Conservation (phyloP, 2,329 filamentous ascomycete genomes). For the Tolypocladium guangdongense region DNA sequence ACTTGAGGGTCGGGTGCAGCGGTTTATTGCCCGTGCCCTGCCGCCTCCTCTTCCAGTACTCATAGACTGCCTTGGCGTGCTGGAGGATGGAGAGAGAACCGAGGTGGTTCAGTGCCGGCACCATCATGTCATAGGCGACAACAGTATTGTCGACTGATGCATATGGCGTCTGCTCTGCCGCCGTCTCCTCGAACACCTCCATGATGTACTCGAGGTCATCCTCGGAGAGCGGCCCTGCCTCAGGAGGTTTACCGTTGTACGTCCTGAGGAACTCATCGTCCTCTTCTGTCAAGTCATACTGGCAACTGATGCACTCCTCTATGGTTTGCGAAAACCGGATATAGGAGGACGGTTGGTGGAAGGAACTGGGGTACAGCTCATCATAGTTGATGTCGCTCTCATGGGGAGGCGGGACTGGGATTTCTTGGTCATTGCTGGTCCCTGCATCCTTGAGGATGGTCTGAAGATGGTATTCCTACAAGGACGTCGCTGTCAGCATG, state of each 20-base stretch:
- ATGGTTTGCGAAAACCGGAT: slow-evolving; percentile 98
- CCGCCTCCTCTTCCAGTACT: slow-evolving; percentile 74
- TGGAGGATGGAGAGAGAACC: slow-evolving; percentile 36
- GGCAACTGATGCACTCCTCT: slow-evolving; percentile 81
- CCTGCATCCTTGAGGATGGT: slow-evolving; percentile 54
- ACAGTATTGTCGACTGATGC: slow-evolving; percentile 83
- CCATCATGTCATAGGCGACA: slow-evolving; percentile 66
- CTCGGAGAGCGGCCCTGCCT: slow-evolving; percentile 61
- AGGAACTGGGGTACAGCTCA: slow-evolving; percentile 68
- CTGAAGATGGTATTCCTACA: slow-evolving; percentile 89
- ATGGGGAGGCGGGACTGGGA: slow-evolving; percentile 54
- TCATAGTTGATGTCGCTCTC: slow-evolving; percentile 71
- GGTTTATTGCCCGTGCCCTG: slow-evolving; percentile 56
- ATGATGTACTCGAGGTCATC: slow-evolving; percentile 91
- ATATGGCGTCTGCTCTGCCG: slow-evolving; percentile 73
- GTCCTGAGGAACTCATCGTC: slow-evolving; percentile 76
- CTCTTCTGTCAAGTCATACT: slow-evolving; percentile 90
- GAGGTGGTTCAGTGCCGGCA: slow-evolving; percentile 50
- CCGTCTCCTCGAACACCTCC: slow-evolving; percentile 87
- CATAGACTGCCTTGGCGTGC: slow-evolving; percentile 70
- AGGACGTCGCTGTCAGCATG: slow-evolving; percentile 17
- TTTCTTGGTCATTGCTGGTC: slow-evolving; percentile 47
- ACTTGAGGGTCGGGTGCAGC: slow-evolving; percentile 73
- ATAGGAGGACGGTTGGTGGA: slow-evolving; percentile 80
- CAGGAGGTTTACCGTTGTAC: slow-evolving; percentile 67